Percentiles rank a stretch among this genome's conserved stretches.
These are phyloP conservation scores for Carex cristatella DNA, from an alignment of 176 grass and related monocot genomes.

Conservation along the genomic window DNA sequence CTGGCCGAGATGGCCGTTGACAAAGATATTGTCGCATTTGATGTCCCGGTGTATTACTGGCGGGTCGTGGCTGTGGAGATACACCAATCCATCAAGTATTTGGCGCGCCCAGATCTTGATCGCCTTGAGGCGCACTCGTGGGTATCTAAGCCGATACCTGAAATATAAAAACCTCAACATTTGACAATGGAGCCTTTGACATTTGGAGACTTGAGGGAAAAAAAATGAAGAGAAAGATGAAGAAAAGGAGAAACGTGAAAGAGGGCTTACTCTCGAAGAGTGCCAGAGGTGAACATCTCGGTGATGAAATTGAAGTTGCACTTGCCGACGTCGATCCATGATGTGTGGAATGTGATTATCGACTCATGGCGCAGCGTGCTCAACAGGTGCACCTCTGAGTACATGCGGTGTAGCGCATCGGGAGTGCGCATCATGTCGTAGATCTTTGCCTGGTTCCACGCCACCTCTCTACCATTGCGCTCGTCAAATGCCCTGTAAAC, in stretches of 20 bases:
- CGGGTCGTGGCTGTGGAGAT: constrained; percentile 51
- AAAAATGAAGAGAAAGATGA: not conserved
- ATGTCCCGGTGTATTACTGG: constrained; percentile 88
- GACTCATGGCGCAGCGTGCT: constrained; percentile 57
- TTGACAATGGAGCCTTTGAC: not conserved
- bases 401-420: constrained; percentile 61
- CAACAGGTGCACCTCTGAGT: constrained; percentile 86
- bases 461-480: constrained; percentile 62
- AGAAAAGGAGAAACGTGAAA: not conserved
- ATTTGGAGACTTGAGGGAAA: not conserved
- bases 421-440: constrained; percentile 46
- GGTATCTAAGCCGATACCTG: constrained; percentile 54
- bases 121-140: constrained; percentile 46
- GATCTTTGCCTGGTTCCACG: constrained; percentile 86
- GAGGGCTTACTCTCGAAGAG: constrained; percentile 57
- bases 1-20: constrained; percentile 77
- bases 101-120: constrained; percentile 60
- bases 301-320: constrained; percentile 94
- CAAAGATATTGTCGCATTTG: constrained; percentile 87
- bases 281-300: constrained; percentile 96
- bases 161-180: not conserved
- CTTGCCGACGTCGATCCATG: constrained; percentile 40
- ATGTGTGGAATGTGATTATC: constrained; percentile 69
- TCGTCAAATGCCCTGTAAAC: constrained; percentile 89
- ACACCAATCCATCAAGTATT: constrained; percentile 58